Percentiles rank a stretch among this genome's conserved stretches.
Conservation (phyloP, 139 green algal genomes). For the Chlorella sp. region DNA sequence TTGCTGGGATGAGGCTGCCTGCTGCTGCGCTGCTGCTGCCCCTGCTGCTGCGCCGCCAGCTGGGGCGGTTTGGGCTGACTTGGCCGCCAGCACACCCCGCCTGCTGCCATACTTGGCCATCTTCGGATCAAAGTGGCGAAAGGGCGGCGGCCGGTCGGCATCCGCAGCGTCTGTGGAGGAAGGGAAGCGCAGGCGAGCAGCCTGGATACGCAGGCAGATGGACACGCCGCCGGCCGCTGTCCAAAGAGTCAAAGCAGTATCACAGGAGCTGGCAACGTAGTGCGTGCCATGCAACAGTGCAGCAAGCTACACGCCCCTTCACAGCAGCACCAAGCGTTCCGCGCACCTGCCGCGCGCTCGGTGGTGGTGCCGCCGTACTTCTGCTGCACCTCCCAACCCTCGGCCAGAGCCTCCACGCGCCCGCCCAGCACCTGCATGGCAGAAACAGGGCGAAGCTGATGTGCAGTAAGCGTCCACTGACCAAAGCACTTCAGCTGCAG, state of each 20-base stretch:
- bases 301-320: background rate
- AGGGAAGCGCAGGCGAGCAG: too few species aligned
- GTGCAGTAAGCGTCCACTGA: too few species aligned
- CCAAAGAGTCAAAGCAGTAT: too few species aligned
- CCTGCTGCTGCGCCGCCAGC: background rate
- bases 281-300: too few species aligned
- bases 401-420: conserved; percentile 51
- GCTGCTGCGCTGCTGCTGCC: too few species aligned
- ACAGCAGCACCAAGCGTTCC: background rate
- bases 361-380: conserved; percentile 47
- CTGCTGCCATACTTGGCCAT: conserved; percentile 1
- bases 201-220: background rate
- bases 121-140: conserved; percentile 53
- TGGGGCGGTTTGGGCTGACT: background rate
- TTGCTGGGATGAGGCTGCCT: background rate
- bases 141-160: conserved; percentile 47
- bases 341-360: background rate
- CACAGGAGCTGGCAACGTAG: too few species aligned
- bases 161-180: background rate
- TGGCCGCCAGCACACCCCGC: background rate
- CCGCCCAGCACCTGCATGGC: conserved; percentile 52
- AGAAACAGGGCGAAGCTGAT: too few species aligned
- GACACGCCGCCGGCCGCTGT: too few species aligned
- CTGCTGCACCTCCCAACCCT: conserved; percentile 53
- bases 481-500: too few species aligned